Conservation (phyloP, 306 rosid genomes). For the Dalbergia oliveri region DNA sequence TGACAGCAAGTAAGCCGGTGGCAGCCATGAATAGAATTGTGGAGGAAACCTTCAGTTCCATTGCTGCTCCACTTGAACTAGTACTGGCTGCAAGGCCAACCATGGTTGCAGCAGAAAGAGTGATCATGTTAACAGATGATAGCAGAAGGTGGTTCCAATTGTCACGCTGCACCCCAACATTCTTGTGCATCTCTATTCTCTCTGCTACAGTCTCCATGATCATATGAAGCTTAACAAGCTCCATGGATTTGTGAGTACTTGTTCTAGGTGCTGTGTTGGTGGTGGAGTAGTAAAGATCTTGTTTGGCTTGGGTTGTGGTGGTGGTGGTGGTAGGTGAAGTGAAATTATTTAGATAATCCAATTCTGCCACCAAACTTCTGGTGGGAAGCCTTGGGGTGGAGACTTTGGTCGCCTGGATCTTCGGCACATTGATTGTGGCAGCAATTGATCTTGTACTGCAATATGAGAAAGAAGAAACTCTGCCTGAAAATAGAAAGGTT, state of each 20-base stretch:
- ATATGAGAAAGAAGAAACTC: slow-evolving; percentile 36
- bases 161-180: slow-evolving; percentile 78
- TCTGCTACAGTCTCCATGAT: slow-evolving; percentile 70
- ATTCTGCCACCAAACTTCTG: slow-evolving; percentile 49
- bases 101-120: slow-evolving; percentile 80
- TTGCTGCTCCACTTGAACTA: slow-evolving; percentile 20
- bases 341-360: slow-evolving; percentile 46
- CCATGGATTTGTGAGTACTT: slow-evolving; percentile 33
- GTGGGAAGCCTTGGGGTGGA: slow-evolving; percentile 47
- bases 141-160: slow-evolving; percentile 78
- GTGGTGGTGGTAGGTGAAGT: slow-evolving; percentile 24
- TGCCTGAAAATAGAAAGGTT: slow-evolving; percentile 44
- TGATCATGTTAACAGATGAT: slow-evolving; percentile 66
- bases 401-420: slow-evolving; percentile 40
- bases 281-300: slow-evolving; percentile 16
- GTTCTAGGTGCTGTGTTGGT: not conserved
- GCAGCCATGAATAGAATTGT: slow-evolving; percentile 69
- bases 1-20: slow-evolving; percentile 62
- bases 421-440: slow-evolving; percentile 49
- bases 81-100: slow-evolving; percentile 61
- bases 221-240: slow-evolving; percentile 57
- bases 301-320: slow-evolving; percentile 27
- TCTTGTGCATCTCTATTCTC: slow-evolving; percentile 82
- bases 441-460: slow-evolving; percentile 34
- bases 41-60: slow-evolving; percentile 74